These are phyloP conservation scores for Globisporangium heterothallicum DNA, from an alignment of 352 stramenopile species.

Conservation along the genomic window DNA sequence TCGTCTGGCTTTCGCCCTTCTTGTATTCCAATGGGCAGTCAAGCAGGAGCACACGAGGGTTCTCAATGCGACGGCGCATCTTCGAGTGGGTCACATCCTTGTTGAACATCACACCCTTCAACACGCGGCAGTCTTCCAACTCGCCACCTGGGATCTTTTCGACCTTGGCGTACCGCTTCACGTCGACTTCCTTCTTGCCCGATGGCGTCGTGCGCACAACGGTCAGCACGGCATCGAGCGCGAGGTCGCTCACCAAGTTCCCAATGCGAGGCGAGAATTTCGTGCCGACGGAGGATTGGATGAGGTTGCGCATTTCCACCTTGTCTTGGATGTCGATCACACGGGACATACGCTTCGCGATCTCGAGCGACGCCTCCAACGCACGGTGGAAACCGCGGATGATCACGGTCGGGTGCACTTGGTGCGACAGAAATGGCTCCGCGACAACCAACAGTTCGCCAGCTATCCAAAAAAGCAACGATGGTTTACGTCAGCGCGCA, in stretches of 20 bases:
- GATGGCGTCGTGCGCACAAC: slow-evolving; percentile 87
- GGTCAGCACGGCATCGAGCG: slow-evolving; percentile 95
- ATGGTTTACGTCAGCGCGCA: too few relatives aligned
- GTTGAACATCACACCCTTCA: slow-evolving; percentile 99
- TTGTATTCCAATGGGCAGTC: slow-evolving; percentile 99
- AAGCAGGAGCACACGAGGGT: slow-evolving; percentile 97
- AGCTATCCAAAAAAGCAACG: slow-evolving; percentile 37
- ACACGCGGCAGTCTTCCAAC: slow-evolving; percentile 90
- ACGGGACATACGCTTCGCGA: slow-evolving; percentile 91
- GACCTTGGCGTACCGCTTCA: slow-evolving; percentile 99
- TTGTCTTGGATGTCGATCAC: slow-evolving; percentile 95
- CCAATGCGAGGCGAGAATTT: slow-evolving; percentile 98
- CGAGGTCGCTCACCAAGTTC: slow-evolving; percentile 96
- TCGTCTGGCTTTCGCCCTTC: slow-evolving; percentile 97
- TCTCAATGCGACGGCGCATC: slow-evolving; percentile 98
- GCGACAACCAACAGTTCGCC: slow-evolving; percentile 97
- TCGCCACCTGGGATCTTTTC: slow-evolving; percentile 99
- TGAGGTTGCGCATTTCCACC: slow-evolving; percentile 93
- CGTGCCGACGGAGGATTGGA: slow-evolving; percentile 96
- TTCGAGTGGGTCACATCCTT: slow-evolving; percentile 99
- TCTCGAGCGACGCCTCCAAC: slow-evolving; percentile 83
- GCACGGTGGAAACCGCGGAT: slow-evolving; percentile 93
- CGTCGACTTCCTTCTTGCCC: slow-evolving; percentile 95
- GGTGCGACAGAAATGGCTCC: slow-evolving; percentile 95
- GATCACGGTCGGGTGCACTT: slow-evolving; percentile 98